Base-by-base conservation (phyloP, 768 basidiomycete species). In the Rubroboletus satanas region DNA sequence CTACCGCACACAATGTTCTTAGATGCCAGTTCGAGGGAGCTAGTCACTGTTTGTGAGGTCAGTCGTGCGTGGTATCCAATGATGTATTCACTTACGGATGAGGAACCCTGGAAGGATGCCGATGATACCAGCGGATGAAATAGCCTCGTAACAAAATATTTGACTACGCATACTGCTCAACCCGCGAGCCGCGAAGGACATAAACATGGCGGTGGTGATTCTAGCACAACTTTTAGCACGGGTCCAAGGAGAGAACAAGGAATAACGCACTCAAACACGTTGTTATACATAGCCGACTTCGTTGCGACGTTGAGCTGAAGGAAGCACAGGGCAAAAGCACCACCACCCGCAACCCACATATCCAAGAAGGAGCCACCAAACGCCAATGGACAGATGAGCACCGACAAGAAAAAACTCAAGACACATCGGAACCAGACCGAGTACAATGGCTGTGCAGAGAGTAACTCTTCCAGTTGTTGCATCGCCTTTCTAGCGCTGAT, bases 41-140 rank as follows among this genome's bases (percentile, higher is more conserved):
- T 88, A 60, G 83, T 90, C 62, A 93, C 90, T 81, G 33, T 74
- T 53, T 61, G 18, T 14, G 55, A 62, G 17, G 53, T 61, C 41
- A 54, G 49, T 35, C 31, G 46, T 42, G 35, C 26, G 29, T 18
- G 10, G 31, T 29, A 49, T 35, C 38, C 49, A 29, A 35, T 33
- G 35, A 41, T 14, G 9, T 38, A 43, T 41, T 33, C 11, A 73
- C 85, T 55, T 66, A 90, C 90, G 68, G 55, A 92, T 89, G 47
- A 91, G 78, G 71, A 87, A 94, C 1, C 90, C 93, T n/a, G 93
- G 93, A 43, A 95, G 79, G 56, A 96, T 93, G 36, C 90, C 84
- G 32, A 95, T 89, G 52, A 95, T 90, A 26, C 85, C 85, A 48
- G 91, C 80, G 8, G 90, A 93, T 1, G 93, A 93, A 55, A 96